These are phyloP conservation scores for Entomortierella parvispora DNA, from an alignment of 192 early-diverging fungal species.

Conservation along the genomic window DNA sequence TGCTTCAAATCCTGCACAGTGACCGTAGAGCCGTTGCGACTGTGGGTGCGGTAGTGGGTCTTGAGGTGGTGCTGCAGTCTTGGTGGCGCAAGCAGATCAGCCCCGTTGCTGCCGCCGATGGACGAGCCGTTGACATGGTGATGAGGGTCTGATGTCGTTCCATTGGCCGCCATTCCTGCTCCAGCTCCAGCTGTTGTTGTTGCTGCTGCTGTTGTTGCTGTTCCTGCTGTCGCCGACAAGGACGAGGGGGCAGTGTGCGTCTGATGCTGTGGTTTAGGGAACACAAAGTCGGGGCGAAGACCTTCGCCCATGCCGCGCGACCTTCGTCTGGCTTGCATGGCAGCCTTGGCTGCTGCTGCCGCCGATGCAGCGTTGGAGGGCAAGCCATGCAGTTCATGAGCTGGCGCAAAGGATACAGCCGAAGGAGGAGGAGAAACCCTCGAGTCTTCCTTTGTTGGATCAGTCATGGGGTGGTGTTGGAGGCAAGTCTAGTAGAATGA, in stretches of 20 bases:
- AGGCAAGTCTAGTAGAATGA: neutral
- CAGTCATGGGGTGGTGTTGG: constrained; percentile 9
- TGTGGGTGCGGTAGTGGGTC: constrained; percentile 51
- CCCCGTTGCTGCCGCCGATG: constrained; percentile 10
- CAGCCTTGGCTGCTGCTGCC: constrained; percentile 30
- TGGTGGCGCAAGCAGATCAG: constrained; percentile 20
- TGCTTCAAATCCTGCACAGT: constrained; percentile 48
- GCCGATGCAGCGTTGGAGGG: neutral
- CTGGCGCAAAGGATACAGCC: neutral
- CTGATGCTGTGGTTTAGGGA: constrained; percentile 29
- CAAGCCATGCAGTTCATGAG: neutral
- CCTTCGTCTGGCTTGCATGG: constrained; percentile 39
- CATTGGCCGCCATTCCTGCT: neutral
- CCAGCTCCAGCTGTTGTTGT: neutral
- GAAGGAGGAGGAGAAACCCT: neutral
- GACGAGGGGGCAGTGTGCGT: constrained; percentile 10
- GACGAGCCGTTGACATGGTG: neutral
- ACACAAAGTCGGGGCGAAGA: constrained; percentile 50
- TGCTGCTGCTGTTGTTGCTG: neutral
- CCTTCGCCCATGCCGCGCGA: constrained; percentile 40
- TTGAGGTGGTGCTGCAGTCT: constrained; percentile 37
- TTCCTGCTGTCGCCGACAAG: neutral
- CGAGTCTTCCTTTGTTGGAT: neutral
- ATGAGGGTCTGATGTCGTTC: neutral
- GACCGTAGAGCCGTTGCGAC: constrained; percentile 47